Percentiles rank a stretch among this genome's conserved stretches.
phyloP scores from a whole-genome alignment of 164 flowering plant species.

The Akebia trifoliata region DNA sequence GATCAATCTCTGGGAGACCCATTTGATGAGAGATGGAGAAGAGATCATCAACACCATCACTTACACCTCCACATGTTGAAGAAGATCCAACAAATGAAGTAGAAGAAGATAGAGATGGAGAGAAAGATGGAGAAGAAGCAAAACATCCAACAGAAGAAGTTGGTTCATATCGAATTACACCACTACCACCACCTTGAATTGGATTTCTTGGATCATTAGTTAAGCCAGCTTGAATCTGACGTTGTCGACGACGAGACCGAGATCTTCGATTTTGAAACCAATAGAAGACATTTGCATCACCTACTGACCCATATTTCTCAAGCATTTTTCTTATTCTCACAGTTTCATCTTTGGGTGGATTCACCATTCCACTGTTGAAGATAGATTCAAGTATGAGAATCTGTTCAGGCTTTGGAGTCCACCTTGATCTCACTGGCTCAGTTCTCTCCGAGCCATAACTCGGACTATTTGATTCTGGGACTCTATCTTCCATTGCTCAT shows the following conservation, averaged over 20 bases:
- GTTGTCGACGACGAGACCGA: slow-evolving; percentile 76
- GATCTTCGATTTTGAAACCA: slow-evolving; percentile 98
- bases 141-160: slow-evolving; percentile 13
- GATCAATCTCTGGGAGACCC: slow-evolving; percentile 37
- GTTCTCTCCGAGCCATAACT: slow-evolving; percentile 24
- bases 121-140: slow-evolving; percentile 6
- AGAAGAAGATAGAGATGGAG: slow-evolving; percentile 12
- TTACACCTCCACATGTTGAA: slow-evolving; percentile 9
- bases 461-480: slow-evolving; percentile 22
- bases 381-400: slow-evolving; percentile 89
- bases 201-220: slow-evolving; percentile 15
- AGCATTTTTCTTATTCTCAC: slow-evolving; percentile 73
- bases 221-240: slow-evolving; percentile 67
- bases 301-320: slow-evolving; percentile 80
- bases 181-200: slow-evolving; percentile 1
- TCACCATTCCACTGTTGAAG: slow-evolving; percentile 98
- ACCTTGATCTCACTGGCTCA: slow-evolving; percentile 82
- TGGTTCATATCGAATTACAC: slow-evolving; percentile 30
- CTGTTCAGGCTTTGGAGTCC: slow-evolving; percentile 97
- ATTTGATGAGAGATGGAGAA: slow-evolving; percentile 38
- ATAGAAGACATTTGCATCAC: slow-evolving; percentile 94
- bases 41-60: slow-evolving; percentile 7
- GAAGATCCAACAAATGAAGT: no score
- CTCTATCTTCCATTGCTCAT: slow-evolving; percentile 25
- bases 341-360: slow-evolving; percentile 90